phyloP scores from a whole-genome alignment of 495 filamentous ascomycete species.

The Trichocladium antarcticum region DNA sequence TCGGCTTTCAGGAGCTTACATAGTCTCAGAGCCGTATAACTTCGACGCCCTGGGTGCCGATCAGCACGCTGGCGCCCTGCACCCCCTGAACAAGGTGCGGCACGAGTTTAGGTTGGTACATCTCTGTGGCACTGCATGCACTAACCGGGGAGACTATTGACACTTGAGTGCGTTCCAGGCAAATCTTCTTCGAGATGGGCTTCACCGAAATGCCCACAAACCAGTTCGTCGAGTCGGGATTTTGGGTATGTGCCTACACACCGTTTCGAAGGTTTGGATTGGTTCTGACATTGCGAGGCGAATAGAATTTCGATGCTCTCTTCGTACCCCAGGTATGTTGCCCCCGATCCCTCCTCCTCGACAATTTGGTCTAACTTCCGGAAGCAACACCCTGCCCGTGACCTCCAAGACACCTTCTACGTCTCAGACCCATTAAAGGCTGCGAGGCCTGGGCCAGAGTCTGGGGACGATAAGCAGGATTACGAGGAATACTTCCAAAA shows the following conservation, averaged over 20 bases:
- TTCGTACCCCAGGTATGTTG: conserved; percentile 65
- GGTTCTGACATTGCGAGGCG: background rate
- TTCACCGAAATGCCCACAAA: conserved; percentile 79
- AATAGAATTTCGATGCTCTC: conserved; percentile 83
- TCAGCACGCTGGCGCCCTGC: conserved; percentile 71
- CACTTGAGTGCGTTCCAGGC: conserved; percentile 36
- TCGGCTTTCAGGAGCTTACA: background rate
- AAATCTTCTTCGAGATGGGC: conserved; percentile 93
- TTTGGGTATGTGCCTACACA: conserved; percentile 44
- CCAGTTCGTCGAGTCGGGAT: conserved; percentile 80
- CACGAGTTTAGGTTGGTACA: conserved; percentile 55
- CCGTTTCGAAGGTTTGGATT: conserved; percentile 53
- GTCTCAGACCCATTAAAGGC: conserved; percentile 76
- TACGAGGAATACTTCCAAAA: conserved; percentile 83
- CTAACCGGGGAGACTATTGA: no score
- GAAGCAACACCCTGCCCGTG: conserved; percentile 82
- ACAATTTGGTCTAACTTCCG: background rate
- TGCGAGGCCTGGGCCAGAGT: conserved; percentile 51
- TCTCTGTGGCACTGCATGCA: background rate
- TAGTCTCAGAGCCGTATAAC: conserved; percentile 65
- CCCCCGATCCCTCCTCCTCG: no score
- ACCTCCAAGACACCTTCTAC: conserved; percentile 96
- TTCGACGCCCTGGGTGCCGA: conserved; percentile 81
- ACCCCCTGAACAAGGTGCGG: conserved; percentile 90
- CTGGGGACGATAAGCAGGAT: conserved; percentile 55